Conservation (phyloP, 805 yeast genomes). For the Yarrowia divulgata region DNA sequence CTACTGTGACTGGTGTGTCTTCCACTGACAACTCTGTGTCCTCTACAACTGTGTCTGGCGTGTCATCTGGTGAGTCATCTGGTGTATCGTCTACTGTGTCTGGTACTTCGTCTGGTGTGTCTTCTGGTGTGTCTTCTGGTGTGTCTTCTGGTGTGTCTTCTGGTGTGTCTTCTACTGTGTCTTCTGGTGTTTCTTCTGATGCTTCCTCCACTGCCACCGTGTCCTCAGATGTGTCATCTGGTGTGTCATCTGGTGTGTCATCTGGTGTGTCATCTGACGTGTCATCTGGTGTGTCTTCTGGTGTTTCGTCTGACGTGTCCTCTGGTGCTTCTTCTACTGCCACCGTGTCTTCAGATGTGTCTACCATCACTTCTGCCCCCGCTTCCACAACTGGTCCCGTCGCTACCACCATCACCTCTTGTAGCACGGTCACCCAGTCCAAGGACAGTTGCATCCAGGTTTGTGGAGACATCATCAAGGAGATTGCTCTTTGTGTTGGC, state of each 20-base stretch:
- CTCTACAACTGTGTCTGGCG: not conserved
- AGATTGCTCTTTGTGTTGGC: constrained; percentile 19
- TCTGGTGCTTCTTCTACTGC: constrained; percentile 8
- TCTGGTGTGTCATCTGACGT: not conserved
- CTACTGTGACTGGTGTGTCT: not conserved
- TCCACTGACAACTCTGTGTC: not conserved
- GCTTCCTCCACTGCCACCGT: constrained; percentile 3
- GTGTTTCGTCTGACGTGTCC: not conserved
- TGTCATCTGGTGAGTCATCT: not conserved
- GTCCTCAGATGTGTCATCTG: not conserved
- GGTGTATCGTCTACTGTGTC: not conserved
- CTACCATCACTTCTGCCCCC: constrained; percentile 17
- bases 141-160: not conserved
- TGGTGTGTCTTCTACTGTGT: too few relatives aligned
- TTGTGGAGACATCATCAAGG: constrained; percentile 16
- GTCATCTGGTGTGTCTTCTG: too few relatives aligned
- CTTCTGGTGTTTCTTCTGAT: not conserved
- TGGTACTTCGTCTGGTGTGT: not conserved
- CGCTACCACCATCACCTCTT: constrained; percentile 10
- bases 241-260: not conserved
- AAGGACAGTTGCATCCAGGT: constrained; percentile 3
- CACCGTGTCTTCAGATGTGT: not conserved
- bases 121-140: not conserved
- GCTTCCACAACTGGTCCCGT: not conserved
- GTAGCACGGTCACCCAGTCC: constrained; percentile 2